Evolutionary conservation across 2,329 filamentous ascomycete genomes (phyloP).

Genomic region (Fusarium miscanthi): DNA sequence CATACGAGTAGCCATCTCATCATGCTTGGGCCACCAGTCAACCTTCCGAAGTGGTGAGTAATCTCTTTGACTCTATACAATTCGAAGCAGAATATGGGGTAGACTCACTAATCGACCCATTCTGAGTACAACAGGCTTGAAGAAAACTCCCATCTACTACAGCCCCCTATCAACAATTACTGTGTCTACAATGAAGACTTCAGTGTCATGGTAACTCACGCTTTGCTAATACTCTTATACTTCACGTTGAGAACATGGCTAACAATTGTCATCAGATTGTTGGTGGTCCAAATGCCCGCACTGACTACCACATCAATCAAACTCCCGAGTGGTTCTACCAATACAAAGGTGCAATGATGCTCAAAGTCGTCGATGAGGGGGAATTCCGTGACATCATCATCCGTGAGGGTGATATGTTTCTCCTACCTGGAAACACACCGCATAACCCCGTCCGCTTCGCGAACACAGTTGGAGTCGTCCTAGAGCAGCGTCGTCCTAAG

Average conservation of each 20-base stretch:
- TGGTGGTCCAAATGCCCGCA: constrained; percentile 93
- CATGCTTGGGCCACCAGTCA: constrained; percentile 64
- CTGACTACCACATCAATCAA: constrained; percentile 97
- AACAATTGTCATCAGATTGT: constrained; percentile 71
- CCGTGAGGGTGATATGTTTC: constrained; percentile 91
- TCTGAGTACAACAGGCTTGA: constrained; percentile 72
- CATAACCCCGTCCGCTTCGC: constrained; percentile 96
- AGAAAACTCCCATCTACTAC: constrained; percentile 89
- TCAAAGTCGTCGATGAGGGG: constrained; percentile 84
- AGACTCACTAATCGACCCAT: constrained; percentile 16
- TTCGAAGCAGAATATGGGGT: neutral
- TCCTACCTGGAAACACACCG: constrained; percentile 92
- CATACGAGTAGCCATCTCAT: neutral
- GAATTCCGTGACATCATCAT: constrained; percentile 87
- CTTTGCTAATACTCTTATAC: neutral
- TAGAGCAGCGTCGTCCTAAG: constrained; percentile 84
- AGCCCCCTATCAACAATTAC: constrained; percentile 97
- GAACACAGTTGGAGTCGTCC: constrained; percentile 91
- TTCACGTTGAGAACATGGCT: neutral
- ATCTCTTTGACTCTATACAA: neutral
- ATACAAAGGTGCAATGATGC: constrained; percentile 90
- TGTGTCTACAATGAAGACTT: constrained; percentile 90
- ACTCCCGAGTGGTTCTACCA: constrained; percentile 99
- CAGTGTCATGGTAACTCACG: constrained; percentile 76
- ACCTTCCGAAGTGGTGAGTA: constrained; percentile 68